Percentiles rank a stretch among this genome's conserved stretches.
Conservation (phyloP, 2,329 filamentous ascomycete species). For the Fusarium sp. region DNA sequence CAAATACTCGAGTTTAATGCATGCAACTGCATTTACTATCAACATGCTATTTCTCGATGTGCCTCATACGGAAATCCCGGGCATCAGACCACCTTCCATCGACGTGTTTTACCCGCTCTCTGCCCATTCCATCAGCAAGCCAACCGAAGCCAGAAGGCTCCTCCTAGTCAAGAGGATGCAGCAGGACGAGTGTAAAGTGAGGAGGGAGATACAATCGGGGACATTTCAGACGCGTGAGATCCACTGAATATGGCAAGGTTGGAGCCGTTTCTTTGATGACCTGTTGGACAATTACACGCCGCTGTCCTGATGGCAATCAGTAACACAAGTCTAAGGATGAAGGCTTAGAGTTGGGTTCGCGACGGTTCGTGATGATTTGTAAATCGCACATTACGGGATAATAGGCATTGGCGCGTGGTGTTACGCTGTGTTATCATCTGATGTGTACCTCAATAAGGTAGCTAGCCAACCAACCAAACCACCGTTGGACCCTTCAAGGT, state of each 20-base stretch:
- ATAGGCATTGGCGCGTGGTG: too few relatives aligned
- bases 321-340: too few relatives aligned
- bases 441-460: too few relatives aligned
- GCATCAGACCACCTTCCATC: slow-evolving; percentile 71
- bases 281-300: rapidly evolving
- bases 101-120: slow-evolving; percentile 64
- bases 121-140: slow-evolving; percentile 80
- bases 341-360: too few relatives aligned
- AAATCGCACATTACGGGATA: too few relatives aligned
- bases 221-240: background rate
- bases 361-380: too few relatives aligned
- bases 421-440: too few relatives aligned
- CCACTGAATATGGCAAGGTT: slow-evolving; percentile 15
- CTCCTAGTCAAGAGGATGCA: background rate
- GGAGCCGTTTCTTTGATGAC: rapidly evolving
- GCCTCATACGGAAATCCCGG: slow-evolving; percentile 76
- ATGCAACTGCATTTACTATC: slow-evolving; percentile 87
- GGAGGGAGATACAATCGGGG: background rate
- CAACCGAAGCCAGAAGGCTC: background rate
- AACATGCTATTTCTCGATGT: slow-evolving; percentile 86
- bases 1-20: slow-evolving; percentile 70
- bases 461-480: too few relatives aligned
- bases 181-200: background rate
- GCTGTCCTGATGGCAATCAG: too few relatives aligned
- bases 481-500: too few relatives aligned